Evolutionary conservation across 1,284 basidiomycete species (phyloP), one percentile per base, ranked within the genome.

Genomic region (Heliocybe sulcata): DNA sequence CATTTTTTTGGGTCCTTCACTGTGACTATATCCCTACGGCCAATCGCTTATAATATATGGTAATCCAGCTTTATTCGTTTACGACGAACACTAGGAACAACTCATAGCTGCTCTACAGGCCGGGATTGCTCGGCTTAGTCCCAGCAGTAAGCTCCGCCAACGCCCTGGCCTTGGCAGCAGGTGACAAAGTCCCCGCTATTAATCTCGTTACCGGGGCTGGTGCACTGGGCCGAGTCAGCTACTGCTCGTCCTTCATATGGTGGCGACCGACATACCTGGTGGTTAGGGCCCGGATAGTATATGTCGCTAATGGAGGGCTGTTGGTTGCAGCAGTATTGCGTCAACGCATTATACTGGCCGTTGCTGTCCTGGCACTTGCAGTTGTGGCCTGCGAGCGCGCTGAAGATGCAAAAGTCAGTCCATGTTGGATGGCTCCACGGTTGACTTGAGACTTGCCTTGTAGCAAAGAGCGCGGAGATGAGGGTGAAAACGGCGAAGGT

Each of bases 301-400:
- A 45, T 45, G 42, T 45, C 42, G 42, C 6, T 45, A 16, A 45
- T 6, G 42, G n/a, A 6, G 42, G 4, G 4, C 42, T 45, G 42
- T 16, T 45, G 42, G 42, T 45, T 45, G 33, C 51, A 52, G 51
- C 51, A 52, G 19, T 35, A 22, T 12, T 22, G 6, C 23, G 51
- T 52, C 51, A 52, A 20, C 11, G 26, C 51, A 26, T 52, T 52
- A 27, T 52, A 52, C 33, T 52, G 51, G 19, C 51, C 51, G 33
- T 52, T 52, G 51, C 16, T 20, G 33, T 52, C 51, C 51, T 52
- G 51, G 33, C 51, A 52, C 33, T 52, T 52, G 51, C 51, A 52
- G 27, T 52, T 52, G 19, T 38, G 31, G 20, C 33, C 51, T 6
- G 51, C 27, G 19, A 52, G 20, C 33, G 33, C 51, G 31, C 49